phyloP scores from a whole-genome alignment of 768 basidiomycete species.

The Cystobasidiopsis lactophilus region DNA sequence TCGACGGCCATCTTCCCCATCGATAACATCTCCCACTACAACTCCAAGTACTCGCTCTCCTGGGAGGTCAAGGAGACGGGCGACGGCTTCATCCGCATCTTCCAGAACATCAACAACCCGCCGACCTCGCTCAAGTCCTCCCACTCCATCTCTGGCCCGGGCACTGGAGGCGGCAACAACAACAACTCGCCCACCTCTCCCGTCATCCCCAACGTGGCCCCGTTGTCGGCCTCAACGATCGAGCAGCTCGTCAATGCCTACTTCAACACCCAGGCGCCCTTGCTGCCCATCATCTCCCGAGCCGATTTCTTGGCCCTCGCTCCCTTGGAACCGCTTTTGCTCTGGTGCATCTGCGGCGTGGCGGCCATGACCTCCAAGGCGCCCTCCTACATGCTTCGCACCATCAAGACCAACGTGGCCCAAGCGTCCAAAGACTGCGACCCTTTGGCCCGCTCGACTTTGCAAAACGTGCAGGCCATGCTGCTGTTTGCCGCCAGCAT shows the following conservation, averaged over 20 bases:
- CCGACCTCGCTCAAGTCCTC: background rate
- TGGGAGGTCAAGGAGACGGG: slow-evolving; percentile 67
- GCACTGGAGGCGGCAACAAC: background rate
- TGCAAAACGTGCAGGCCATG: slow-evolving; percentile 69
- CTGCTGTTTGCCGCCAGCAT: slow-evolving; percentile 14
- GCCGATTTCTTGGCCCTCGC: slow-evolving; percentile 63
- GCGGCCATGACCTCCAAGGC: slow-evolving; percentile 62
- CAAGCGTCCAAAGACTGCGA: slow-evolving; percentile 70
- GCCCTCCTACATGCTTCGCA: slow-evolving; percentile 67
- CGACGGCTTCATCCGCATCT: slow-evolving; percentile 68
- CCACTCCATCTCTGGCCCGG: background rate
- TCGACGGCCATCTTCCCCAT: slow-evolving; percentile 70
- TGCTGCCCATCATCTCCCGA: slow-evolving; percentile 70
- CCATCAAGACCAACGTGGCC: slow-evolving; percentile 69
- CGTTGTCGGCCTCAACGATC: slow-evolving; percentile 1
- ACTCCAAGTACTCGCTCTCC: slow-evolving; percentile 64
- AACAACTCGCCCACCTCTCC: slow-evolving; percentile 7
- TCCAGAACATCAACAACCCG: slow-evolving; percentile 22
- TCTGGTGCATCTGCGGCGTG: slow-evolving; percentile 85
- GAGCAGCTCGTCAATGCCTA: slow-evolving; percentile 41
- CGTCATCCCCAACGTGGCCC: background rate
- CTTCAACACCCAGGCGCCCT: slow-evolving; percentile 52
- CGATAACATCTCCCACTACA: slow-evolving; percentile 64
- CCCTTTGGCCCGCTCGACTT: slow-evolving; percentile 30
- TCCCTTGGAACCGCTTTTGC: slow-evolving; percentile 50